Evolutionary conservation across 768 basidiomycete species (phyloP).

Genomic region (Tylopilus balloui): DNA sequence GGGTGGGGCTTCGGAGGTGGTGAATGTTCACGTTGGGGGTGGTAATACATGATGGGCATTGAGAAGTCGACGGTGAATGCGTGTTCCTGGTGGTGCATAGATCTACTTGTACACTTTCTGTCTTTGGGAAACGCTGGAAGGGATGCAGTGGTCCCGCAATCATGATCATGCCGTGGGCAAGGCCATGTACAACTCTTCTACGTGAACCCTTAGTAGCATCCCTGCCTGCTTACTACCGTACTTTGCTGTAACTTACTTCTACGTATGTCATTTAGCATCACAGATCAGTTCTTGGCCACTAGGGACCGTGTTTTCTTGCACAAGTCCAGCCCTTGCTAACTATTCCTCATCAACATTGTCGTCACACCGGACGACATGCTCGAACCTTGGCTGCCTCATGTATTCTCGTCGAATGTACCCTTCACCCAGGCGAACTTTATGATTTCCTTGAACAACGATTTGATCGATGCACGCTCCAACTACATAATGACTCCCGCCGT

Average conservation of each 20-base stretch:
- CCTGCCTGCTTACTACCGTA: too few relatives aligned
- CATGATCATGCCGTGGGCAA: too few relatives aligned
- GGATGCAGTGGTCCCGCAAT: too few relatives aligned
- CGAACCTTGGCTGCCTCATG: not conserved
- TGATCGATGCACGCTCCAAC: not conserved
- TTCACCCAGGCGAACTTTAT: not conserved
- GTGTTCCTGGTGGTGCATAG: not conserved
- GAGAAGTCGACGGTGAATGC: not conserved
- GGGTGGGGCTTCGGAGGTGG: slow-evolving; percentile 7
- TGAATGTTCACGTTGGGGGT: slow-evolving; percentile 16
- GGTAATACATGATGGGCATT: slow-evolving; percentile 6
- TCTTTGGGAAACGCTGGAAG: too few relatives aligned
- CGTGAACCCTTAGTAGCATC: too few relatives aligned
- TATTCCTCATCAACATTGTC: too few relatives aligned
- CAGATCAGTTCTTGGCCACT: too few relatives aligned
- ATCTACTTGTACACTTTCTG: not conserved
- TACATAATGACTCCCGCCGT: not conserved
- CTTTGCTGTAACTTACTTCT: too few relatives aligned
- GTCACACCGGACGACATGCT: not conserved
- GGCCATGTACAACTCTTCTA: too few relatives aligned
- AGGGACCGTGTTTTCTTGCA: too few relatives aligned
- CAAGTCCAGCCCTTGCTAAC: too few relatives aligned
- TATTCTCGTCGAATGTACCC: not conserved
- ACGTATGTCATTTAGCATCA: too few relatives aligned
- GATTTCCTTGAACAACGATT: not conserved